Percentiles rank a stretch among this genome's conserved stretches.
phyloP scores from a whole-genome alignment of 768 basidiomycete genomes.

The Roridomyces roridus region DNA sequence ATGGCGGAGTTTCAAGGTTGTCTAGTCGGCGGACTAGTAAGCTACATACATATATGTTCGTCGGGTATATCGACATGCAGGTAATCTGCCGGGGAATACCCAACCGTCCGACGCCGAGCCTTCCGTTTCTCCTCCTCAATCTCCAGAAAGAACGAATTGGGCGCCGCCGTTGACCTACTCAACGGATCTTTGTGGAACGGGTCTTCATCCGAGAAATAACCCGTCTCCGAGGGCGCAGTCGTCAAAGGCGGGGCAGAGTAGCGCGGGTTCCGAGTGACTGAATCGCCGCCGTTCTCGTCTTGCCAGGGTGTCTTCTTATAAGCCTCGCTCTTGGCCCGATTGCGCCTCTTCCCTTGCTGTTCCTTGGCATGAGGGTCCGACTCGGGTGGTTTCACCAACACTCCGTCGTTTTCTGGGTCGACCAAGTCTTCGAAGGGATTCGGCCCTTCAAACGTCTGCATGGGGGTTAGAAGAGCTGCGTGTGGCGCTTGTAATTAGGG shows the following conservation, averaged over 20 bases:
- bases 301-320: slow-evolving; percentile 12
- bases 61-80: slow-evolving; percentile 13
- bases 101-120: slow-evolving; percentile 9
- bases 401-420: slow-evolving; percentile 19
- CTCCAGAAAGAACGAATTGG: slow-evolving; percentile 14
- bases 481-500: not conserved
- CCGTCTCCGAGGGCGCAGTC: not conserved
- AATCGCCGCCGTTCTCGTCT: not conserved
- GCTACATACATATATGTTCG: not conserved
- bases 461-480: not conserved
- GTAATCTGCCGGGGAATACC: slow-evolving; percentile 5
- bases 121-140: slow-evolving; percentile 13
- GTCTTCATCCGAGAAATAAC: slow-evolving; percentile 6
- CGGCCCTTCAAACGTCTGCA: slow-evolving; percentile 17
- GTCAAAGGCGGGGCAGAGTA: slow-evolving; percentile 20
- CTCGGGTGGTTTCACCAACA: not conserved
- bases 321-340: slow-evolving; percentile 20
- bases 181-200: slow-evolving; percentile 20
- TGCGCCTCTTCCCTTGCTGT: not conserved
- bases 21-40: too few relatives aligned
- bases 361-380: not conserved
- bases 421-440: slow-evolving; percentile 21
- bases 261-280: slow-evolving; percentile 2
- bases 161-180: not conserved
- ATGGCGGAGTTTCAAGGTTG: too few relatives aligned